Evolutionary conservation across 1,284 basidiomycete genomes (phyloP), one percentile per base, ranked within the genome.

Genomic region (Trametes hirsuta): DNA sequence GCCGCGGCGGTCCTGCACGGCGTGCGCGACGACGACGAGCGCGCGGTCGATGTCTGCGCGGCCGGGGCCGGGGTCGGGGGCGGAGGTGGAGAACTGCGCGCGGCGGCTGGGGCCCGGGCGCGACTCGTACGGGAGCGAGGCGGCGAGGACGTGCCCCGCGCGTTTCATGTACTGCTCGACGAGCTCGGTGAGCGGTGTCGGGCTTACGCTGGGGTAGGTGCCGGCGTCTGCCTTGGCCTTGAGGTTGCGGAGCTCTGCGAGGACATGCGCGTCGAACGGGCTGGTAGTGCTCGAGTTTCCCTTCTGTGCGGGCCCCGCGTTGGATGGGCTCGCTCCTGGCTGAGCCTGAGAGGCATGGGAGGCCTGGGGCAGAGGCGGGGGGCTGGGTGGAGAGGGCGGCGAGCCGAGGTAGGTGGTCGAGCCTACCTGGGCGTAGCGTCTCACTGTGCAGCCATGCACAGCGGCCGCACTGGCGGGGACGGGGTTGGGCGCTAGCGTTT

Each of bases 11-110:
- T 77, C 74, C 47, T 75, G 73, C 18, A 77, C 73, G 45, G 84
- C 83, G 64, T 90, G 88, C 4, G 84, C 87, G n/a, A 91, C 74
- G 47, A 88, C 73, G 21, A 71, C 67, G 11, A 87, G 74, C 0
- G 84, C 75, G 34, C 77, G 78, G 49, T 79, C 75, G 51, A 76
- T 73, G 8, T 30, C 64, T 61, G 56, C 53, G 56, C 45, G 44
- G 45, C 35, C 49, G 34, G 47, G 21, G 42, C 12, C 35, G n/a
- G 39, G 25, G 3, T 11, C 11, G 36, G 12, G 4, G 5, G 35
- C 35, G 36, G 47, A 66, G 14, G 53, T 53, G 39, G 66, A 55
- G 55, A 74, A 72, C 45, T 61, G 64, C 55, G 75, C 59, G 42
- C 78, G 74, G 22, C 81, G 71, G 35, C 67, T 61, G 14, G 66